phyloP scores from a whole-genome alignment of 2,329 filamentous ascomycete genomes.

The Ceratocystis papillata region DNA sequence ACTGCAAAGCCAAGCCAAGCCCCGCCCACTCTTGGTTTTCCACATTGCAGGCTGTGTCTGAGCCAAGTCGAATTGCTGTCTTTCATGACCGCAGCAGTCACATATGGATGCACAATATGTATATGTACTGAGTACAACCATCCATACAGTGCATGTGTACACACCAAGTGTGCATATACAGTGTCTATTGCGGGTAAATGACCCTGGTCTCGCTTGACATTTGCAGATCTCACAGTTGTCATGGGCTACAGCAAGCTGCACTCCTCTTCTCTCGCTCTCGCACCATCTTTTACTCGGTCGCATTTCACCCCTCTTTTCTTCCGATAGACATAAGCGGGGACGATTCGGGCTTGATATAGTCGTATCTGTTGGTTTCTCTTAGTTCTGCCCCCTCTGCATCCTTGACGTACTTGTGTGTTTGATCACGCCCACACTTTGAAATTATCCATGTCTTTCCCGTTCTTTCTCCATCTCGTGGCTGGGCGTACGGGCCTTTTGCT shows the following conservation, averaged over 20 bases:
- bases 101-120: neutral
- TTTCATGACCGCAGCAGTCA: slow-evolving; percentile 6
- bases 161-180: neutral
- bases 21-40: neutral
- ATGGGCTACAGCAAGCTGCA: slow-evolving; percentile 2
- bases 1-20: neutral
- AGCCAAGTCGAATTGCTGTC: neutral
- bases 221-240: slow-evolving; percentile 9
- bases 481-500: neutral
- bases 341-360: neutral
- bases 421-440: neutral
- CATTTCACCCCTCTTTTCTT: slow-evolving; percentile 3
- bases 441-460: neutral
- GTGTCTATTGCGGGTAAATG: neutral
- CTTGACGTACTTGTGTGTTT: slow-evolving; percentile 7
- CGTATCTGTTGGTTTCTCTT: neutral
- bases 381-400: neutral
- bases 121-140: neutral
- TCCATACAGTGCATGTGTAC: neutral
- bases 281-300: neutral
- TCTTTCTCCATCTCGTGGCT: neutral
- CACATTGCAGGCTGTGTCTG: slow-evolving; percentile 2
- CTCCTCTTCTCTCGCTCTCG: slow-evolving; percentile 2
- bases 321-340: neutral
- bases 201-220: slow-evolving; percentile 9